A percentile compares a stretch with the other conserved stretches of the same genome.
Evolutionary conservation across 2,329 filamentous ascomycete genomes (phyloP).

Genomic region (Scedosporium boydii): DNA sequence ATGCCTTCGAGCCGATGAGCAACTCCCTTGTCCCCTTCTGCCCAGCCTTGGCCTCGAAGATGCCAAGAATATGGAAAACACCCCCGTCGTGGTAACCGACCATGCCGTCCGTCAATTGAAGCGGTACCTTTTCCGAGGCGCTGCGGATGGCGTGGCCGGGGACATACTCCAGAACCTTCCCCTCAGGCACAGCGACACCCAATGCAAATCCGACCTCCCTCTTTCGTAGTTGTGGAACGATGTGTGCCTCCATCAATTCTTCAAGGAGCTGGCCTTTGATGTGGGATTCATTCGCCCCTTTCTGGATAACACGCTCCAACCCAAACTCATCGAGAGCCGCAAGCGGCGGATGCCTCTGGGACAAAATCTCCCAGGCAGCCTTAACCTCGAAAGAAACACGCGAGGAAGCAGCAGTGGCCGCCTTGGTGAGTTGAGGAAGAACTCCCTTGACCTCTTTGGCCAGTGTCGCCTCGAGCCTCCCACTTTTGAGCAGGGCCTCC

Average conservation of each 20-base stretch:
- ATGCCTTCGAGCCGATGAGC: not conserved
- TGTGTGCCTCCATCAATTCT: not conserved
- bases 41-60: not conserved
- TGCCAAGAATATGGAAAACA: not conserved
- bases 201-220: not conserved
- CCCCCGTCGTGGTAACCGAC: not conserved
- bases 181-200: not conserved
- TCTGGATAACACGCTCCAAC: not conserved
- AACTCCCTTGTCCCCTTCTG: not conserved
- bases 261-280: not conserved
- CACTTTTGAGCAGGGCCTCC: not conserved
- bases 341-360: not conserved
- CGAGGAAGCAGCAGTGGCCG: not conserved
- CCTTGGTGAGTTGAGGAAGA: not conserved
- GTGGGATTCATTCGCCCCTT: not conserved
- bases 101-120: not conserved
- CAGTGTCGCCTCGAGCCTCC: not conserved
- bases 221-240: not conserved
- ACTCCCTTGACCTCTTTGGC: not conserved
- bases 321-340: not conserved
- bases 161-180: not conserved
- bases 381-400: not conserved
- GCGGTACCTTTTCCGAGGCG: not conserved
- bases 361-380: not conserved
- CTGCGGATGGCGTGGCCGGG: not conserved